Base-by-base conservation (phyloP, 768 basidiomycete species). In the Phylloporus scabripes region DNA sequence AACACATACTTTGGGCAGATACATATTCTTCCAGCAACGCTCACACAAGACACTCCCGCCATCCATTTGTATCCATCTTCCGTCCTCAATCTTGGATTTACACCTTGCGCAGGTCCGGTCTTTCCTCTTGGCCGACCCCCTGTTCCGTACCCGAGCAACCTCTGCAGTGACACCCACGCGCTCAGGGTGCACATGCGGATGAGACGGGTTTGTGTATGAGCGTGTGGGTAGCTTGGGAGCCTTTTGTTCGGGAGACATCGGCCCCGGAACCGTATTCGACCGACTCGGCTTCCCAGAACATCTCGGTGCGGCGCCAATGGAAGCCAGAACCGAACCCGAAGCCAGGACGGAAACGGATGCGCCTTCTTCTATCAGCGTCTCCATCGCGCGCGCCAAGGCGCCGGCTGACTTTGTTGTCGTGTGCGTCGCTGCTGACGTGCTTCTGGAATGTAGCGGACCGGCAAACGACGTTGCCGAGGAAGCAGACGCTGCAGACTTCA, bases 21-120 rank as follows among this genome's bases (percentile, higher is more conserved):
- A 96, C 84, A 94, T 87, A 60, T 87, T 83, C 75, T 95, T 96
- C 93, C 93, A 96, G 66, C 93, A 94, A 59, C 68, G 70, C 62
- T 93, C 94, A 66, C 94, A 96, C 58, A 96, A 69, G 32, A 92
- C 82, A 33, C 70, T 79, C 49, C 79, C 84, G n/a, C 74, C 78
- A 63, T 85, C 91, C 68, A 82, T 83, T 61, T 74, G 76, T 52
- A 90, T 85, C 91, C 84, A 94, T 57, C 87, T 72, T 55, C 86
- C 85, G 63, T 92, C 86, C 32, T 85, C 83, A 48, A 95, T 85
- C 53, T 58, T 69, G 63, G 75, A 76, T 47, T 73, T 65, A 67
- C 93, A 96, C 54, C 81, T 78, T 43, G 82, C 68, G 61, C 93
- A 96, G 12, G 69, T 62, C 51, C 71, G 76, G 21, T 46, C 55